Evolutionary conservation across 2,329 filamentous ascomycete species (phyloP), one percentile per base, ranked within the genome.

Genomic region (Verticillium longisporum): DNA sequence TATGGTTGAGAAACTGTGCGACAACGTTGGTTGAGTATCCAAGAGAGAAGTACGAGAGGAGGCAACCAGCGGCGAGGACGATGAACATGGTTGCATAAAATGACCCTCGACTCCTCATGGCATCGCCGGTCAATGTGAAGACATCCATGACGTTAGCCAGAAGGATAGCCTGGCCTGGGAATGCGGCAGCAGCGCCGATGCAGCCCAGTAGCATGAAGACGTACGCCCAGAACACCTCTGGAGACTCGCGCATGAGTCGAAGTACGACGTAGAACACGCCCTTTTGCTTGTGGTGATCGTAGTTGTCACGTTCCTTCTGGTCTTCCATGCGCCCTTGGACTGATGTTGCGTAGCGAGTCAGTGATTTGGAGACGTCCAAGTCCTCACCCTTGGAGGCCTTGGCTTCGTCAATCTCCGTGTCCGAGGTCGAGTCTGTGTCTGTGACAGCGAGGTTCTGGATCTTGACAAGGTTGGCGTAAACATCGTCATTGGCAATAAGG

Each of bases 21-120:
- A 75, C 67, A 6, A 66, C 62, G 60, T 77, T 78, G 14, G 74
- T 72, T 1, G 68, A 55, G 61, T 67, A 75, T 1, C 77, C 76
- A 38, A 77, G 65, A 9, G 66, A 55, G 55, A 75, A 75, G 65
- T 84, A 84, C 10, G 74, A 71, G 1, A 81, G 56, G 1, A 80
- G 70, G n/a, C 74, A 72, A 2, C 74, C 79, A 3, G 73, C 71
- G 3, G 81, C 80, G 41, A 82, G 66, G 1, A 83, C 73, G 55
- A 83, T 77, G 63, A 85, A 85, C 81, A 85, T 84, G 58, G 77
- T 72, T 0, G 82, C 77, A 70, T 75, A 84, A 65, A 84, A 84
- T 66, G 85, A 76, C 9, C 80, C 82, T 1, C 68, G 67, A 2
- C 70, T 62, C 6, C 68, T 68, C 71, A 77, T 73, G 4, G 63